Percentiles rank a stretch among this genome's conserved stretches.
Evolutionary conservation across 768 basidiomycete genomes (phyloP).

Genomic region (Daedaleopsis nitida): DNA sequence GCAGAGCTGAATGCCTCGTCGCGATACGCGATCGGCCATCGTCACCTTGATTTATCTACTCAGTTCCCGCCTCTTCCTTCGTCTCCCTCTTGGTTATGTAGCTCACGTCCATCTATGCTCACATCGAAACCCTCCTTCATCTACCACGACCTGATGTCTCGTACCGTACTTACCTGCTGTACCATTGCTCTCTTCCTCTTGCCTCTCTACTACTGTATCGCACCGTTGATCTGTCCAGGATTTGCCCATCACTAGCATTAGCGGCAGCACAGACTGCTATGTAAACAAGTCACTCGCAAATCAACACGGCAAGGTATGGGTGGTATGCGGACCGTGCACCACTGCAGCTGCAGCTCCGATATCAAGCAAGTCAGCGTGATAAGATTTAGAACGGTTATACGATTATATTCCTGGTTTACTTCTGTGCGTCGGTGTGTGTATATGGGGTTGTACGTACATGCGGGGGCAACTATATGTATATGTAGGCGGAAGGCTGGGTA

Average conservation of each 20-base stretch:
- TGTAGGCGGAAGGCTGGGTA: no score
- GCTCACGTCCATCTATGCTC: not conserved
- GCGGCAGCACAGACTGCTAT: not conserved
- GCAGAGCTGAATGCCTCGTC: no score
- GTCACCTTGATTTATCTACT: conserved; percentile 7
- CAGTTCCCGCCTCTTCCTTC: not conserved
- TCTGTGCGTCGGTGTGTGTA: not conserved
- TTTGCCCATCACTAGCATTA: not conserved
- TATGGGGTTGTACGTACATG: no score
- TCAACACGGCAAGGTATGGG: not conserved
- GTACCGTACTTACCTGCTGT: not conserved
- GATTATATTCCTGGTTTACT: not conserved
- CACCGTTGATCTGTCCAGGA: not conserved
- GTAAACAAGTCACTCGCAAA: no score
- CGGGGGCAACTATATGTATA: no score
- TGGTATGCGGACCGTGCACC: no score
- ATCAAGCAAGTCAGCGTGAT: not conserved
- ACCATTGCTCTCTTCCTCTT: not conserved
- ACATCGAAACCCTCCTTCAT: not conserved
- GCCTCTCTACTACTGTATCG: not conserved
- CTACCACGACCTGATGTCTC: not conserved
- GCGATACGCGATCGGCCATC: no score
- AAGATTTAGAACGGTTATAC: not conserved
- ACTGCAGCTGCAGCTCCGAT: no score
- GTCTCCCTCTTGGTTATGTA: no score